Base-by-base conservation (phyloP, 1,139 yeast genomes). In the Yueomyces sp. region DNA sequence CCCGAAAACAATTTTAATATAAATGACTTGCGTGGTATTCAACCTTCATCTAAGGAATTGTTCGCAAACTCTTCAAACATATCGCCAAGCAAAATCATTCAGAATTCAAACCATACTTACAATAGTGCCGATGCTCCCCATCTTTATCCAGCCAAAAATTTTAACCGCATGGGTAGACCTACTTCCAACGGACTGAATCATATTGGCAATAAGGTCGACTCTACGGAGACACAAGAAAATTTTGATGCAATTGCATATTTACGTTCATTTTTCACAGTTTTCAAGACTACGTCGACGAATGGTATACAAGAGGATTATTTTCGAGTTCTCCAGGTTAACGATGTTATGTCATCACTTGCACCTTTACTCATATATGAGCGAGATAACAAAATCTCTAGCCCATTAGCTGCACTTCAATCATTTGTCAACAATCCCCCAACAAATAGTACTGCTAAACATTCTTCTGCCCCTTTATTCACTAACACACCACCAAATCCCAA, bases 281-380 rank as follows among this genome's bases (percentile, higher is more conserved):
- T 67, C 51, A 57, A 63, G 35, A 62, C 60, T 34, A 55, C 69
- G 46, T 65, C 76, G 27, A 67, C 73, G 43, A 75, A 73, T 48
- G 94, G 94, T 0, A 62, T 81, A n/a, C 75, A 75, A 41, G 78
- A 73, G 40, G 69, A 70, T 34, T 78, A 84, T 2, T 72, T 82
- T 75, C 65, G 89, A 42, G 68, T 79, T 33, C 61, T 84, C 64
- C 91, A 84, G 59, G 74, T 83, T 3, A 73, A 86, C 39, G 93
- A 83, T 60, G 80, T 81, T 1, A 79, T 85, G 83, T 70, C 85
- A 0, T 75, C 75, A 47, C 68, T 84, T 52, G 72, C 74, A 45
- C 76, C 81, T 31, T 33, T 48, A 39, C 33, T 46, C 27, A 38
- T 44, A 32, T 56, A 49, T 41, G 58, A 55, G 41, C 50, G 45